These are phyloP conservation scores for Exophiala alcalophila DNA, from an alignment of 2,329 filamentous ascomycete species.

Conservation along the genomic window DNA sequence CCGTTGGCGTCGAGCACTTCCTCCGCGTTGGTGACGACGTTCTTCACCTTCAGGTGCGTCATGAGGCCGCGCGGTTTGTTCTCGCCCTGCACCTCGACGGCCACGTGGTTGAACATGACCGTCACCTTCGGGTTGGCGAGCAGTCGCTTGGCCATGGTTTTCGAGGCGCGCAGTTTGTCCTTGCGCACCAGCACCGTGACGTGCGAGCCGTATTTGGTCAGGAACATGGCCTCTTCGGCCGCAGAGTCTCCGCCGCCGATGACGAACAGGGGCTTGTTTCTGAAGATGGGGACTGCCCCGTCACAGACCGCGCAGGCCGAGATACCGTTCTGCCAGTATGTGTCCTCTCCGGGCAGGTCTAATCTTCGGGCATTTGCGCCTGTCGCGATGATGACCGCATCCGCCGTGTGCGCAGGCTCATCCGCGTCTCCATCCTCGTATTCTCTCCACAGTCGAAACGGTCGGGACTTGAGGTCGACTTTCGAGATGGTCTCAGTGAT, in stretches of 20 bases:
- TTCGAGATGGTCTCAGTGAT: constrained; percentile 87
- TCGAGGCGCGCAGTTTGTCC: constrained; percentile 81
- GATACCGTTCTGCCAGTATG: constrained; percentile 96
- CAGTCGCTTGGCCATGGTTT: constrained; percentile 86
- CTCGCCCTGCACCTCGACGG: constrained; percentile 80
- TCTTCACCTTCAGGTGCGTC: constrained; percentile 80
- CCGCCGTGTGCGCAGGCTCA: constrained; percentile 74
- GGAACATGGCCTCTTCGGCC: constrained; percentile 93
- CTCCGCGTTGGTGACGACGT: constrained; percentile 70
- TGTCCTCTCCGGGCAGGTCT: constrained; percentile 80
- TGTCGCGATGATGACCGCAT: constrained; percentile 89
- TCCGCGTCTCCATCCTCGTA: constrained; percentile 71
- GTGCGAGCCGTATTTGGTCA: constrained; percentile 95
- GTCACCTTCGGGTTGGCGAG: constrained; percentile 83
- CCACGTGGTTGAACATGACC: constrained; percentile 79
- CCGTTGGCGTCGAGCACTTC: constrained; percentile 88
- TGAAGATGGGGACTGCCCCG: constrained; percentile 93
- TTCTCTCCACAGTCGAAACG: constrained; percentile 93
- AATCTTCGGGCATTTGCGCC: constrained; percentile 87
- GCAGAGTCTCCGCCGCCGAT: constrained; percentile 96
- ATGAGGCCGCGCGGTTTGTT: constrained; percentile 72
- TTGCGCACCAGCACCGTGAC: constrained; percentile 90
- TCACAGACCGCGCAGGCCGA: constrained; percentile 97
- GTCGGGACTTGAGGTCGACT: constrained; percentile 77
- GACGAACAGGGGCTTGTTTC: constrained; percentile 90